Base-by-base conservation (phyloP, 495 filamentous ascomycete genomes). In the Annulohypoxylon stygium region DNA sequence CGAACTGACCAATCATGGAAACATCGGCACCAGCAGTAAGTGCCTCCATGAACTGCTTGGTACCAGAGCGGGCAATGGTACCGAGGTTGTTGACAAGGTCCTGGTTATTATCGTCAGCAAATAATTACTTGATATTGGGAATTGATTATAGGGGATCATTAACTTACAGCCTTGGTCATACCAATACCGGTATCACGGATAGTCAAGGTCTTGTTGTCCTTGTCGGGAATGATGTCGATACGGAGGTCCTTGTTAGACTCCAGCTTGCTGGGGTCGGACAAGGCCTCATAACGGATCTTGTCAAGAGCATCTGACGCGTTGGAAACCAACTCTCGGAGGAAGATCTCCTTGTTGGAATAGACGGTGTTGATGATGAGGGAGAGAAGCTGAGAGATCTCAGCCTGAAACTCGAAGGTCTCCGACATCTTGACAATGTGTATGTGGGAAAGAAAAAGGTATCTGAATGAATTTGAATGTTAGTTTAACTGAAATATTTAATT, bases 321-420 rank as follows among this genome's bases (percentile, higher is more conserved):
- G 84, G 96, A 98, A 76, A 99, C 92, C 76, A 99, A 82, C 84
- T 99, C 96, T 90, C 96, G 88, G 76, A 99, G 86, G 91, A 98
- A 99, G 84, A 99, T 99, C 87, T 98, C 96, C 90, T 99, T 99
- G 90, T 99, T 99, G 73, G 95, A 97, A 90, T 99, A 99, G 87
- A 99, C 96, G 69, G 96, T 98, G 92, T 99, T 99, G 88, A 99
- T 98, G 86, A 99, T 98, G 79, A 99, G 91, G 71, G 92, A 94
- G 80, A 99, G 92, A 61, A 99, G 93, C 93, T 99, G 96, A 91
- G 94, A 97, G 84, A 98, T 98, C 92, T 98, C 95, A 92, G 95
- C 95, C 90, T 99, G 96, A 88, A 99, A 99, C 91, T 98, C 94
- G 87, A 98, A 98, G 68, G 93, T 97, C 87, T 97, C 92, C 81